Evolutionary conservation across 345 rosid genomes (phyloP).

Genomic region (Geranium brycei): DNA sequence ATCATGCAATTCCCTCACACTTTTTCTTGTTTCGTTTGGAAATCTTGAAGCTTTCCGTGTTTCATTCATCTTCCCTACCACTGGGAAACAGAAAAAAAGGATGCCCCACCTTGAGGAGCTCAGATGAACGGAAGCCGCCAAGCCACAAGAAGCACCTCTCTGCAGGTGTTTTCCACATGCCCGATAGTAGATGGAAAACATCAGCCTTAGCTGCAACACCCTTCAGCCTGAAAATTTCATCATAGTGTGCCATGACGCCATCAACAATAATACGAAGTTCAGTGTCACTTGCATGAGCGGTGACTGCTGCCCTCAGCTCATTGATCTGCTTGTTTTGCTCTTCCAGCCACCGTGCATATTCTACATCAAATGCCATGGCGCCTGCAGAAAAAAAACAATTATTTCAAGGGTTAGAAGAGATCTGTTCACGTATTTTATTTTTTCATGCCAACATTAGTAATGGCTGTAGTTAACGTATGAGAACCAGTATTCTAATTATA

Average conservation of each 20-base stretch:
- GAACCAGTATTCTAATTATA: background rate
- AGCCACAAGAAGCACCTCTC: conserved; percentile 99
- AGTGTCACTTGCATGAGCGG: conserved; percentile 86
- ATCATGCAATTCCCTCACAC: too few species aligned
- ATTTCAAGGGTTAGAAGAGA: background rate
- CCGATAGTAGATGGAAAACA: conserved; percentile 90
- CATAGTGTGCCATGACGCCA: conserved; percentile 75
- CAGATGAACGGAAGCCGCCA: conserved; percentile 97
- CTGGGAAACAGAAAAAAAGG: background rate
- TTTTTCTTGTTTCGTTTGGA: too few species aligned
- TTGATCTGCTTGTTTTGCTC: conserved; percentile 72
- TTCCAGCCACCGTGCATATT: conserved; percentile 87
- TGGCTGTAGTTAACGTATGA: background rate
- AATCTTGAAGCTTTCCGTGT: too few species aligned
- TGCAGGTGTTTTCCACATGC: conserved; percentile 99
- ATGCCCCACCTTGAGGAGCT: conserved; percentile 73
- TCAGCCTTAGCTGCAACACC: conserved; percentile 89
- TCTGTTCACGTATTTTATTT: background rate
- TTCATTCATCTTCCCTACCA: background rate
- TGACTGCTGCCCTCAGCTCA: conserved; percentile 88
- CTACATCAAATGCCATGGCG: conserved; percentile 95
- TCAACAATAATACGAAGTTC: conserved; percentile 87
- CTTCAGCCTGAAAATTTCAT: conserved; percentile 89
- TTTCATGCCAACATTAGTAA: background rate
- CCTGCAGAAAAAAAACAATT: conserved; percentile 32